Conservation (phyloP, 306 rosid genomes). For the Cucurbita pepo region DNA sequence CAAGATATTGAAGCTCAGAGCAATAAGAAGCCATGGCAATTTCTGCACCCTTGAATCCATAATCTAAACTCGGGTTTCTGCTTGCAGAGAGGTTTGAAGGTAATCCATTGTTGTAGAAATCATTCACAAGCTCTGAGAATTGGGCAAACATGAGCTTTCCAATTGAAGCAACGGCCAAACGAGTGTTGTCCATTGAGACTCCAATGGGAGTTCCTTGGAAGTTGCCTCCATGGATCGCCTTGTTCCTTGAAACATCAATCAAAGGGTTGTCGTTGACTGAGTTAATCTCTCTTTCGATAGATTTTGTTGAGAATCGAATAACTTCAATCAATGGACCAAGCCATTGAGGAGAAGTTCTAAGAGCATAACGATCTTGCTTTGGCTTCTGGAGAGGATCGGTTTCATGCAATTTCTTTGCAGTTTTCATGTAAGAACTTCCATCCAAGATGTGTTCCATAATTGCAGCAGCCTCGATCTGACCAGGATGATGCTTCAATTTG, state of each 20-base stretch:
- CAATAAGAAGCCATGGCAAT: conserved; percentile 91
- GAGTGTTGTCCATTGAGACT: conserved; percentile 87
- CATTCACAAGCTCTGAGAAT: conserved; percentile 38
- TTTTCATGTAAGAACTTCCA: no score
- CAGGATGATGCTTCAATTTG: conserved; percentile 80
- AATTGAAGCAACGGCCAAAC: conserved; percentile 69
- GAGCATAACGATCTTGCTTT: conserved; percentile 73
- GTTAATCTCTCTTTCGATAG: conserved; percentile 79
- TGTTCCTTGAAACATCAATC: conserved; percentile 84
- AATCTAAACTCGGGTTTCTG: conserved; percentile 25
- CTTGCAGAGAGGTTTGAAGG: no score
- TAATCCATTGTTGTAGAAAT: conserved; percentile 9
- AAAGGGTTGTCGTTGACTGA: conserved; percentile 84
- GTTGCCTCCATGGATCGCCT: conserved; percentile 80
- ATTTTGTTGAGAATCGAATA: conserved; percentile 58
- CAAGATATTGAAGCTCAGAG: conserved; percentile 69
- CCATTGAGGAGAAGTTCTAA: conserved; percentile 87
- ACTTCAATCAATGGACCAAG: conserved; percentile 82
- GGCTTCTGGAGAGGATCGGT: conserved; percentile 75
- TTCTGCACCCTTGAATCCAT: conserved; percentile 82
- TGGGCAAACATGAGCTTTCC: conserved; percentile 61
- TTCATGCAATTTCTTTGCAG: conserved; percentile 54
- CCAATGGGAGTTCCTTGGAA: conserved; percentile 94
- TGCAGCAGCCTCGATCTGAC: conserved; percentile 94
- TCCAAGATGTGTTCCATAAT: conserved; percentile 53